Evolutionary conservation across 2,329 filamentous ascomycete species (phyloP).

Genomic region (Sporothrix phasma): DNA sequence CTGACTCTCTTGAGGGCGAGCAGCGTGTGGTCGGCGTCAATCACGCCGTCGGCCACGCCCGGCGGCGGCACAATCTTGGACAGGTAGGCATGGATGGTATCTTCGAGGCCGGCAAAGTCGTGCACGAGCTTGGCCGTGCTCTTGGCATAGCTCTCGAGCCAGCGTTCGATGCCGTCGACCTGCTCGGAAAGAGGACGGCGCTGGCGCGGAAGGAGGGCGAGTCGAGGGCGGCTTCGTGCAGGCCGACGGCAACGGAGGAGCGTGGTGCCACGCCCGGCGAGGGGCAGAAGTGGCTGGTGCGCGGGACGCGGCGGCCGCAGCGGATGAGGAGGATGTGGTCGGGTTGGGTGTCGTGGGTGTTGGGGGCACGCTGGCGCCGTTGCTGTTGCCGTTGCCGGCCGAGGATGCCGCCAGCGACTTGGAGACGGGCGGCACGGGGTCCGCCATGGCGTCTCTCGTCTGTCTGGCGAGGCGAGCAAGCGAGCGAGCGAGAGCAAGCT

Average conservation of each 20-base stretch:
- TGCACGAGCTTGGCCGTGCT: conserved; percentile 46
- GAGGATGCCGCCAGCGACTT: conserved; percentile 3
- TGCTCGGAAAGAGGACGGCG: conserved; percentile 81
- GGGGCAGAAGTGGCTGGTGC: not conserved
- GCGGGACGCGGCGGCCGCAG: too few species aligned
- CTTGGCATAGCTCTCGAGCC: conserved; percentile 60
- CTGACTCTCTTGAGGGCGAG: conserved; percentile 75
- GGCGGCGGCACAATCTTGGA: conserved; percentile 63
- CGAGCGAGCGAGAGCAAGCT: too few species aligned
- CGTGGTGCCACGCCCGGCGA: conserved; percentile 20
- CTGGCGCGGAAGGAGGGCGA: conserved; percentile 91
- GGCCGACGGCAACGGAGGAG: conserved; percentile 59
- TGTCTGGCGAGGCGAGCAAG: not conserved
- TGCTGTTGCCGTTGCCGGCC: not conserved
- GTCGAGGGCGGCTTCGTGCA: conserved; percentile 93
- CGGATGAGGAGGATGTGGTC: not conserved
- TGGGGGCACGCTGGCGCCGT: not conserved
- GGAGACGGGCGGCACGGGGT: conserved; percentile 8
- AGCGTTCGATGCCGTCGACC: conserved; percentile 81
- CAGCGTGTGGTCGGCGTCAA: conserved; percentile 93
- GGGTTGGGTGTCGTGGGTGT: not conserved
- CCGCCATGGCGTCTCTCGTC: conserved; percentile 6
- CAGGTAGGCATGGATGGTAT: conserved; percentile 67
- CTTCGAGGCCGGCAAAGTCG: conserved; percentile 65
- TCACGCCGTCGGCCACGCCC: conserved; percentile 62